Base-by-base conservation (phyloP, 2,329 filamentous ascomycete genomes). In the Sporothrix luriei region DNA sequence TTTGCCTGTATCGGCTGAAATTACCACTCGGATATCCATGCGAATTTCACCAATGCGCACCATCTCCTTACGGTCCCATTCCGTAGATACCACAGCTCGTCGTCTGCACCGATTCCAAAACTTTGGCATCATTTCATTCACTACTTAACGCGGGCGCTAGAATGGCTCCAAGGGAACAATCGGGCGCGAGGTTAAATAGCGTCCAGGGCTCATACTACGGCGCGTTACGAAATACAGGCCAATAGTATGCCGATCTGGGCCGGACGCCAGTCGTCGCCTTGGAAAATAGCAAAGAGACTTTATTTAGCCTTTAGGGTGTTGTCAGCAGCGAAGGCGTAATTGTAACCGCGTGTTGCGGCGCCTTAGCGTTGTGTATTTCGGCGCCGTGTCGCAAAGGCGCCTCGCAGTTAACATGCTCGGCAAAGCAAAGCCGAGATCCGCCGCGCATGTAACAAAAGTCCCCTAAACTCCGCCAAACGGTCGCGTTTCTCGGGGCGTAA, bases 371-470 rank as follows among this genome's bases (percentile, higher is more conserved):
- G 3, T 3, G 29, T 3, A 29, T 29, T 29, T 29, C 29, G 3
- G 5, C 29, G 29, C 29, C 5, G 2, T 19, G 48, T 21, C 4
- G 29, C 5, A 33, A 7, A 24, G 9, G 4, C 40, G 14, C 43
- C 43, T 48, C 55, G 33, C 55, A 51, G 38, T 52, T 38, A 33
- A 52, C 48, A 48, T 48, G 48, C 21, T 66, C 62, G 62, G 62
- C 62, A 66, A 54, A 19, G 62, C 46, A 52, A 52, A 66, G 62
- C 48, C 62, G 62, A 52, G 19, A 48, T 62, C 48, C 19, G 7
- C 33, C 24, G 19, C n/a, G 11, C 21, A n/a, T 61, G 43, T 33
- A 33, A 9, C 55, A 5, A 19, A 24, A 24, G n/a, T 19, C 21
- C 24, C 26, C n/a, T 29, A 33, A 59, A 33, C 13, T 14, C 13